phyloP scores from a whole-genome alignment of 805 yeast genomes.

The Blastobotrys muscicola region DNA sequence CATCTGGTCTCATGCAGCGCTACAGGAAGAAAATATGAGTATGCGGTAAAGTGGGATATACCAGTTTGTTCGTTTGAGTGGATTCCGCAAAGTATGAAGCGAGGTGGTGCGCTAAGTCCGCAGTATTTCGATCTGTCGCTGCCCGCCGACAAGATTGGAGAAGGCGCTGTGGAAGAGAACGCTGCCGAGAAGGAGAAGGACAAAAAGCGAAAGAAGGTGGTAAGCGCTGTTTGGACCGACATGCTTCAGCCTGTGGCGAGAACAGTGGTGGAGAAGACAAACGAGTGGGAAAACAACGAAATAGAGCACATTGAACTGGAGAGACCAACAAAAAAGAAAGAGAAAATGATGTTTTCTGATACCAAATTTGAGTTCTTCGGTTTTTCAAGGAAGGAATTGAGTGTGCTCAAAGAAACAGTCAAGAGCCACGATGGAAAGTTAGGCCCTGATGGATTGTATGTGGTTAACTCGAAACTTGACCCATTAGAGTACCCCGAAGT shows the following conservation, averaged over 20 bases:
- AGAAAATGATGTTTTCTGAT: conserved; percentile 31
- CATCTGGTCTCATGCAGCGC: conserved; percentile 24
- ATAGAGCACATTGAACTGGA: no score
- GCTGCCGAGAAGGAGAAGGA: neutral
- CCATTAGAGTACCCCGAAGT: conserved; percentile 2
- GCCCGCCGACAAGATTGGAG: conserved; percentile 26
- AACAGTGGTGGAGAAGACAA: neutral
- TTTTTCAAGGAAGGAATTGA: conserved; percentile 32
- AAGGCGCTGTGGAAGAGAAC: conserved; percentile 15
- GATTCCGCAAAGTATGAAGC: conserved; percentile 33
- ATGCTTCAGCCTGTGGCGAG: neutral
- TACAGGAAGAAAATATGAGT: conserved; percentile 28
- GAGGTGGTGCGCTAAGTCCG: conserved; percentile 34
- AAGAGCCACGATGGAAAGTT: conserved; percentile 38
- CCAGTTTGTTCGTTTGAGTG: conserved; percentile 37
- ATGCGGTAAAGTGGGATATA: conserved; percentile 32
- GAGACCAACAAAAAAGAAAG: neutral
- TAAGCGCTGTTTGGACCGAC: neutral
- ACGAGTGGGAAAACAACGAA: no score
- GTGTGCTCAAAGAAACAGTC: conserved; percentile 35
- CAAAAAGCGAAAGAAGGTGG: no score
- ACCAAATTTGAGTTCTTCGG: conserved; percentile 36
- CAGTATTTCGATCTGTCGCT: conserved; percentile 26
- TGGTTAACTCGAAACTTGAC: conserved; percentile 1
- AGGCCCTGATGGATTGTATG: conserved; percentile 2